Conservation (phyloP, 495 filamentous ascomycete genomes). For the Amniculicola lignicola region DNA sequence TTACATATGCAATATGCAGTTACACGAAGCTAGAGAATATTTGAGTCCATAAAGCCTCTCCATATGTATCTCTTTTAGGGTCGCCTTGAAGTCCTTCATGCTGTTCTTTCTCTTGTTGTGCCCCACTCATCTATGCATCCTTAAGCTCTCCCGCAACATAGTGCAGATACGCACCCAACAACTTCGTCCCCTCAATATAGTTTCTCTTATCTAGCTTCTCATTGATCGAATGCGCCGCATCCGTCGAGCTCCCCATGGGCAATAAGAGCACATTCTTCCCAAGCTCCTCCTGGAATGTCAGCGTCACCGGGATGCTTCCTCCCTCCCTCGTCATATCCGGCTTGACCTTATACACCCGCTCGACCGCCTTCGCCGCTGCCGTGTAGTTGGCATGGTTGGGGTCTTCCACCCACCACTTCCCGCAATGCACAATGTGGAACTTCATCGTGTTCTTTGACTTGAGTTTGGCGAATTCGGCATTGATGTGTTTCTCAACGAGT, state of each 20-base stretch:
- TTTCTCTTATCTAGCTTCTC: conserved; percentile 97
- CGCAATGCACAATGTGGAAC: conserved; percentile 75
- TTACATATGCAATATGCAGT: too few species aligned
- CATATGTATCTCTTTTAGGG: too few species aligned
- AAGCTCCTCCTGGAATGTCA: conserved; percentile 97
- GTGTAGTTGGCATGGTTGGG: conserved; percentile 98
- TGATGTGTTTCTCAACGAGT: conserved; percentile 74
- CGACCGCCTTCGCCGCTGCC: conserved; percentile 86
- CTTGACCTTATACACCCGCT: conserved; percentile 85
- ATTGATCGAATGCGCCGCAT: conserved; percentile 95
- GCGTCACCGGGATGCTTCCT: conserved; percentile 91
- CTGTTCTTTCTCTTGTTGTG: too few species aligned
- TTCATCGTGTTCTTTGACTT: conserved; percentile 86
- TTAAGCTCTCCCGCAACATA: conserved; percentile 90
- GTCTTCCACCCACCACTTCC: conserved; percentile 97
- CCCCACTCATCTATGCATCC: too few species aligned
- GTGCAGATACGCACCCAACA: conserved; percentile 92
- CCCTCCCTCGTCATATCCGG: conserved; percentile 96
- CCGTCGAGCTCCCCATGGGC: conserved; percentile 94
- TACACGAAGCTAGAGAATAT: too few species aligned
- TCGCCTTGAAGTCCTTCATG: too few species aligned
- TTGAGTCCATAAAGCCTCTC: too few species aligned
- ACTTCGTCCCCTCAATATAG: conserved; percentile 97
- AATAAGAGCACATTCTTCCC: conserved; percentile 95
- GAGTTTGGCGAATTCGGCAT: conserved; percentile 75